Evolutionary conservation across 192 early-diverging fungal species (phyloP), one percentile per base, ranked within the genome.

Genomic region (Helicostylum pulchrum): DNA sequence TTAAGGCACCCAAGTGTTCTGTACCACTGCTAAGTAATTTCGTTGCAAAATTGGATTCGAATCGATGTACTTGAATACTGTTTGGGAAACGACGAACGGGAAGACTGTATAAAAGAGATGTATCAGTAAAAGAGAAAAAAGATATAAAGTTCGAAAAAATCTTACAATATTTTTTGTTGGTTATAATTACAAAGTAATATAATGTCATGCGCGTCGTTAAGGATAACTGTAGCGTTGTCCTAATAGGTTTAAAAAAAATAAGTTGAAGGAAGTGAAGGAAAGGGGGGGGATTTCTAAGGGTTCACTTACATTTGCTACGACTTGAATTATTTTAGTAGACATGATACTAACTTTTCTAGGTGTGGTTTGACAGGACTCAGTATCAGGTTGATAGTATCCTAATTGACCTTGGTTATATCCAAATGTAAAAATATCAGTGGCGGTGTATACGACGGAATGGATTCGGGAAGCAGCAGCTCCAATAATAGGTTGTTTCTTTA

Each of bases 341-440:
- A 80, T 73, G 36, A 39, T 39, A 1, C 87, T 80, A 0, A 92
- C 81, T 61, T 87, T 90, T 23, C 82, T 67, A 2, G 90, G 90
- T 0, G 69, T 65, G 14, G 68, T 11, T 53, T 90, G 87, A 19
- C 80, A 59, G 36, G 64, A 66, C 10, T 82, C 77, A 34, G 71
- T 62, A 42, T 56, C 60, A 7, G 57, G 39, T 14, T 50, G 56
- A 19, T 60, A 17, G 34, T 75, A 70, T 0, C 72, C 90, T 14
- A 93, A 66, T 67, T 92, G 90, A 4, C 91, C 91, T 55, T 82
- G 79, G 63, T 89, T 90, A 30, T 80, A 68, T 3, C 91, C 91
- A 87, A 68, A 87, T 52, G 80, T 88, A 78, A 60, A 92, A 19
- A 70, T 71, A 30, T 68, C 88, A 65, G 69, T 74, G 19, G 74